Conservation (phyloP, 306 rosid species). For the apple (Malus domestica) region DNA sequence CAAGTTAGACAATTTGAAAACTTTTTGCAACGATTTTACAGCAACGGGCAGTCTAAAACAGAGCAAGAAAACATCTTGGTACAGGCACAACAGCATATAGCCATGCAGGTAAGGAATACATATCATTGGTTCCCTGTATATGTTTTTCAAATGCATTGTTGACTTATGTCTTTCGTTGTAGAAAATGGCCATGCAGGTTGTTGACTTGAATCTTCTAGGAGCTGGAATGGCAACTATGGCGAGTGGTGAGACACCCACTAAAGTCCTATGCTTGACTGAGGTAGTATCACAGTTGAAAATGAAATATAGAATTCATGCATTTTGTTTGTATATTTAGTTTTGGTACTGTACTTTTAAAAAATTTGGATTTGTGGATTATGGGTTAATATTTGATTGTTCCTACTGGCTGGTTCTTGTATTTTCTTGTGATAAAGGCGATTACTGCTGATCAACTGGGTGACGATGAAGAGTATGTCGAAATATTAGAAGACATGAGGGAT, state of each 20-base stretch:
- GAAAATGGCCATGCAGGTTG: slow-evolving; percentile 59
- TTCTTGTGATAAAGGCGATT: slow-evolving; percentile 42
- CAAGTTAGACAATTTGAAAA: not conserved
- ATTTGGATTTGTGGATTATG: not conserved
- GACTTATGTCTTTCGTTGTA: slow-evolving; percentile 12
- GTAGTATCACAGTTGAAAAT: slow-evolving; percentile 23
- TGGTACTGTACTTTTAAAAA: not conserved
- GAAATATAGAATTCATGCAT: not conserved
- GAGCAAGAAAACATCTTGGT: slow-evolving; percentile 66
- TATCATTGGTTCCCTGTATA: slow-evolving; percentile 1
- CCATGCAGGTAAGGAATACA: slow-evolving; percentile 44
- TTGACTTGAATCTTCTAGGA: slow-evolving; percentile 41
- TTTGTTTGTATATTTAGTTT: not conserved
- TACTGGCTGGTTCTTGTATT: slow-evolving; percentile 6
- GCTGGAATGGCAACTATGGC: slow-evolving; percentile 24
- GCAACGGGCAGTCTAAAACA: slow-evolving; percentile 61
- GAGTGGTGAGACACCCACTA: slow-evolving; percentile 42
- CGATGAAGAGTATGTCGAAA: slow-evolving; percentile 57
- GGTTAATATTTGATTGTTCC: not conserved
- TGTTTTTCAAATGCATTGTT: not conserved
- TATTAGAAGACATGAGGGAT: slow-evolving; percentile 74
- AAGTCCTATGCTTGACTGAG: slow-evolving; percentile 65
- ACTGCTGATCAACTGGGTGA: slow-evolving; percentile 47
- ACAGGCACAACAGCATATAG: slow-evolving; percentile 74
- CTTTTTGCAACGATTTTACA: slow-evolving; percentile 7